These are phyloP conservation scores for Leucosporidium yakuticum DNA, from an alignment of 768 basidiomycete genomes.

Conservation along the genomic window DNA sequence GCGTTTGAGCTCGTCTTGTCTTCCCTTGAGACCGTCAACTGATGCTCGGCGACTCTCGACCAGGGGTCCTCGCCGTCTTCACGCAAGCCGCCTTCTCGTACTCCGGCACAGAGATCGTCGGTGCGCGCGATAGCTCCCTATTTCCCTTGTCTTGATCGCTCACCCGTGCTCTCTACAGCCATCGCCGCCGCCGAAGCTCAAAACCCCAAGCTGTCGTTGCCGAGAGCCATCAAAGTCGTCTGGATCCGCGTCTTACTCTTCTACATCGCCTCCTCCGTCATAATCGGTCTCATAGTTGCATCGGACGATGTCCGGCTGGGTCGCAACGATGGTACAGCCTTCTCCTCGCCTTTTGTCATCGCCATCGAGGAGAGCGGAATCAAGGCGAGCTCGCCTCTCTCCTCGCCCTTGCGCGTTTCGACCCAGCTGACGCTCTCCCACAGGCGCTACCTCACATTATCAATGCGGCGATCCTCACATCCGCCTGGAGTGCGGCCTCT, in stretches of 20 bases:
- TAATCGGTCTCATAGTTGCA: conserved; percentile 43
- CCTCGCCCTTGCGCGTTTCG: too few relatives aligned
- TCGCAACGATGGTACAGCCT: conserved; percentile 3
- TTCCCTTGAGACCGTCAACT: too few relatives aligned
- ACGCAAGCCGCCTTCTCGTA: conserved; percentile 84
- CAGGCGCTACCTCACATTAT: conserved; percentile 42
- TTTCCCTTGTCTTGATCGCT: background rate
- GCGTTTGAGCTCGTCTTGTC: conserved; percentile 43
- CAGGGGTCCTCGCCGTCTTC: conserved; percentile 54
- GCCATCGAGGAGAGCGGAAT: conserved; percentile 45
- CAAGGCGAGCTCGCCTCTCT: conserved; percentile 42
- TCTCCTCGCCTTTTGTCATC: conserved; percentile 41
- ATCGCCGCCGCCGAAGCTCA: conserved; percentile 45
- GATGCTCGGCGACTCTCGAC: conserved; percentile 30
- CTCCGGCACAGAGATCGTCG: conserved; percentile 91
- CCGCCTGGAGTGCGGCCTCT: conserved; percentile 42
- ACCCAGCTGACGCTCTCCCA: conserved; percentile 18
- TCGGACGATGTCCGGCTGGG: conserved; percentile 35
- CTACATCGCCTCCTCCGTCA: conserved; percentile 43
- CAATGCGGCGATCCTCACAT: conserved; percentile 45
- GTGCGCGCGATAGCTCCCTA: conserved; percentile 55
- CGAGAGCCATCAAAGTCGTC: conserved; percentile 58
- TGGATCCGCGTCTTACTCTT: conserved; percentile 59
- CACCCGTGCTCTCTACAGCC: background rate
- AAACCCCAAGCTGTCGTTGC: conserved; percentile 47